Conservation (phyloP, 768 basidiomycete genomes). For the Suillus spraguei region DNA sequence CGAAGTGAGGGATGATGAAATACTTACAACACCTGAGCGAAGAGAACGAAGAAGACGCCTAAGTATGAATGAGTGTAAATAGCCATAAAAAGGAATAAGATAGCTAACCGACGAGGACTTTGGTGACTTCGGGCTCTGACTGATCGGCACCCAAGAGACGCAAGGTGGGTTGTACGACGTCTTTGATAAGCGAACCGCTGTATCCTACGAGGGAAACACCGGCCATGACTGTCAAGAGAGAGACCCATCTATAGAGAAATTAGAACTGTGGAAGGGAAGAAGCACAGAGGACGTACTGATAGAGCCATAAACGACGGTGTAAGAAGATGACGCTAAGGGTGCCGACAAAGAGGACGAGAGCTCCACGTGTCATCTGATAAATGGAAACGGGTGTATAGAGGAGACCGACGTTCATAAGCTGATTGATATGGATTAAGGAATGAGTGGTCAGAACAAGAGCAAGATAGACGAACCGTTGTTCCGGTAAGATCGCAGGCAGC, state of each 20-base stretch:
- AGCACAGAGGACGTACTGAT: constrained; percentile 61
- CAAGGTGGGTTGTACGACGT: constrained; percentile 40
- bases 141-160: constrained; percentile 26
- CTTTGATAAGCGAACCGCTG: constrained; percentile 86
- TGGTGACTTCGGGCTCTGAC: constrained; percentile 60
- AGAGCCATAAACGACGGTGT: constrained; percentile 78
- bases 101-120: constrained; percentile 67
- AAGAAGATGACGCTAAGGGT: constrained; percentile 91
- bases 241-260: constrained; percentile 69
- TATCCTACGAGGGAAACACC: constrained; percentile 87
- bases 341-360: constrained; percentile 93
- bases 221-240: constrained; percentile 84
- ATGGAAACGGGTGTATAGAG: constrained; percentile 96
- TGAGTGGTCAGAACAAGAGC: too few species aligned
- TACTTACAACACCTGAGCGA: constrained; percentile 92
- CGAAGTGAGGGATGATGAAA: not conserved
- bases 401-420: constrained; percentile 94
- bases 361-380: constrained; percentile 95
- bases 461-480: constrained; percentile 60
- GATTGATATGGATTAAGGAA: constrained; percentile 10
- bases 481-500: constrained; percentile 89
- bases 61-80: constrained; percentile 19
- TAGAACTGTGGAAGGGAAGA: constrained; percentile 9
- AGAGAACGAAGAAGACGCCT: constrained; percentile 91
- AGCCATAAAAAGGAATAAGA: constrained; percentile 19